Evolutionary conservation across 176 grass and related monocot species (phyloP), one percentile per base, ranked within the genome.

Genomic region (Avena insularis): DNA sequence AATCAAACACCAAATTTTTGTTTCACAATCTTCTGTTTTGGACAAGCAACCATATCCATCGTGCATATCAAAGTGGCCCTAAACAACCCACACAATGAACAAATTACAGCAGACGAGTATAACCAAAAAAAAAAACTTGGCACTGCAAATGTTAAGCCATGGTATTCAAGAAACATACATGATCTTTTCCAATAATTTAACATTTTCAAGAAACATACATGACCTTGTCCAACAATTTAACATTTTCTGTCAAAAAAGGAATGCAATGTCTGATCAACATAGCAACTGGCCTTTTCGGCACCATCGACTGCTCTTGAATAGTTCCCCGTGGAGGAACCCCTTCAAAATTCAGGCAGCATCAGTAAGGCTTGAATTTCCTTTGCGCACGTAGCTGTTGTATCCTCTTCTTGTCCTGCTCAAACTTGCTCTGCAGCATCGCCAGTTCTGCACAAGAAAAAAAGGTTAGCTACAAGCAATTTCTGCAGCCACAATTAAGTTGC

Each of bases 361-460:
- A 98, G 87, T 91, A 99, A 51, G 97, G 97, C 58, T 93, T 93
- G 79, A 99, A 99, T 21, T 96, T 99, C 81, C 97, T 94, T 23
- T 91, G 94, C 31, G 94, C 97, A 70, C 92, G 90, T 85, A 96
- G 75, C 76, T 99, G 86, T 55, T 96, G 94, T 90, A 99, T 96
- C 54, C 85, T 85, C 82, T 92, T 99, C 86, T 89, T 99, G 62
- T 99, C 97, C 86, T 99, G 93, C 92, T 96, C 92, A 65, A 96
- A 99, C 70, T 93, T 96, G 82, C 83, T 93, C 78, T 90, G 89
- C 82, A 99, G 47, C 92, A 96, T 96, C 71, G 95, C 90, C 53
- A 99, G 54, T 86, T 99, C 97, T 99, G 94, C 81, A 71, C 59
- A 65, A 87, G 9, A 79, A 87, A 78, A 13, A n/a, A 15, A 25